Evolutionary conservation across 805 yeast species (phyloP).

Genomic region (Candida incommunis): DNA sequence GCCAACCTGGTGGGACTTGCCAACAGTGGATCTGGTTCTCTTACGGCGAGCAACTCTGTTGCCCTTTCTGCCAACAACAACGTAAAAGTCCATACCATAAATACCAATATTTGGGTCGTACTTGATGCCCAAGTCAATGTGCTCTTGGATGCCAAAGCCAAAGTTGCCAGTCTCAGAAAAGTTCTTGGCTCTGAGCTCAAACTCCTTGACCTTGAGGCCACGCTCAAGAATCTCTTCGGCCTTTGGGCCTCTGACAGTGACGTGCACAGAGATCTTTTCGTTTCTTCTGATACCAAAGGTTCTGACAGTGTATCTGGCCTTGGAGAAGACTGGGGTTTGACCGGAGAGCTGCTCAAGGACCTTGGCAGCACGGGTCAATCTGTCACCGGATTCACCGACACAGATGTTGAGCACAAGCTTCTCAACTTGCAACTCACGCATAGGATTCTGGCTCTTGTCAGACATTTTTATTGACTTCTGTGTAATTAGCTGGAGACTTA

Average conservation of each 20-base stretch:
- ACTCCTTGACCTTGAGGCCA: conserved; percentile 99
- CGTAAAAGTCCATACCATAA: conserved; percentile 99
- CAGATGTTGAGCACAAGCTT: conserved; percentile 99
- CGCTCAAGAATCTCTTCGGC: conserved; percentile 99
- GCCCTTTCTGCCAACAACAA: conserved; percentile 99
- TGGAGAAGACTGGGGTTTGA: conserved; percentile 99
- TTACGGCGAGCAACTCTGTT: conserved; percentile 89
- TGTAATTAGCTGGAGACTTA: not conserved
- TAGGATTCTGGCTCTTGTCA: conserved; percentile 49
- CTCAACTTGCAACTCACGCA: conserved; percentile 99
- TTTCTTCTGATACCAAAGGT: conserved; percentile 99
- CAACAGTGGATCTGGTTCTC: conserved; percentile 80
- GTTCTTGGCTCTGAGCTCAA: conserved; percentile 88
- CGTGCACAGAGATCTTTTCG: conserved; percentile 99
- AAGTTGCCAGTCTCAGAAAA: conserved; percentile 99
- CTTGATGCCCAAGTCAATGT: conserved; percentile 99
- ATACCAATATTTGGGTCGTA: conserved; percentile 99
- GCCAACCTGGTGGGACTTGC: conserved; percentile 83
- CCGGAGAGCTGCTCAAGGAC: conserved; percentile 99
- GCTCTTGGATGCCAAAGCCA: conserved; percentile 99
- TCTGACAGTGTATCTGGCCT: conserved; percentile 99
- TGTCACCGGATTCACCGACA: conserved; percentile 99
- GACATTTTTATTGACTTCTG: conserved; percentile 9
- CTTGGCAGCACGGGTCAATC: conserved; percentile 99
- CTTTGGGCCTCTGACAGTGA: conserved; percentile 99